Base-by-base conservation (phyloP, 305 asterid species). In the Andrographis paniculata region DNA sequence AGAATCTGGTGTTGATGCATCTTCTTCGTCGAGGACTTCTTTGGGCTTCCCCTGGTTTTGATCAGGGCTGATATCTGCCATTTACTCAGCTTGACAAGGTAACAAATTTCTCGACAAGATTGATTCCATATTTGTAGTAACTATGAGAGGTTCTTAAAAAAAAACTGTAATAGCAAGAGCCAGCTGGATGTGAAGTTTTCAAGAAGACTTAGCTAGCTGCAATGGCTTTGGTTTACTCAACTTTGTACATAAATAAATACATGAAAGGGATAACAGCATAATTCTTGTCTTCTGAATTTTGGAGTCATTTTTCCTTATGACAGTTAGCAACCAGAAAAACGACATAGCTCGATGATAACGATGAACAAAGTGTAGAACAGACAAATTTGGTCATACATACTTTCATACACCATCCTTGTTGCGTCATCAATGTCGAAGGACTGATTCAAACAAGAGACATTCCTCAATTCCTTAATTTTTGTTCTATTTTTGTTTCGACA, bases 61-160 rank as follows among this genome's bases (percentile, higher is more conserved):
- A 0, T 66, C 46, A 11, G 67, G 59, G 17, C 67, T 62, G 17
- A 41, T 56, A 37, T 80, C 81, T 24, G 77, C 74, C 91, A 79
- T 78, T 51, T 38, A 2, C 49, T 36, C 36, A 28, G 1, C 10
- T 6, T 2, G 33, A 28, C 15, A 14, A 19, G 37, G n/a, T 2
- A 23, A 44, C 61, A 30, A 7, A n/a, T 37, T 22, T 27, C 16
- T 35, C 40, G n/a, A 35, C 16, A 35, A 12, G 16, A 11, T 16
- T 35, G 40, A 35, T 12, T n/a, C 40, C 16, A n/a, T 35, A 35
- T 12, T 11, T 35, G 40, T n/a, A 35, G 16, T 8, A 15, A 38
- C 5, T 45, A 9, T 9, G 7, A 11, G 31, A 45, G 31, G 15
- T 12, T 9, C 11, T 9, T 18, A 10, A 18, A 43, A 43, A 1